These are phyloP conservation scores for Xylaria curta DNA, from an alignment of 495 filamentous ascomycete genomes.

Conservation along the genomic window DNA sequence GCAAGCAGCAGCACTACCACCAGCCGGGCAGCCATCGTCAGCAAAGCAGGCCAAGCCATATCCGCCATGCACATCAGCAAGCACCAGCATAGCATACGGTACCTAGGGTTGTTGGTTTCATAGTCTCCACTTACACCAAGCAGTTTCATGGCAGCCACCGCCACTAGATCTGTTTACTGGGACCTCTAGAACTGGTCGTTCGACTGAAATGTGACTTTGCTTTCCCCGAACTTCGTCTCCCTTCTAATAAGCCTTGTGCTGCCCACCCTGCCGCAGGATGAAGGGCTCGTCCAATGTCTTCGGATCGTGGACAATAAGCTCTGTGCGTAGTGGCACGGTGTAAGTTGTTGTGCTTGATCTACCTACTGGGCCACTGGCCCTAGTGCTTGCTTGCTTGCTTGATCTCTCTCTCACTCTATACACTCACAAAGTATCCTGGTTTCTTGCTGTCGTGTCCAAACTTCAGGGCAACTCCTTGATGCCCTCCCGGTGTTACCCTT, in stretches of 20 bases:
- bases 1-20: not conserved
- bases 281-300: conserved; percentile 29
- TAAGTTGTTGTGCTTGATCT: conserved; percentile 18
- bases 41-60: conserved; percentile 30
- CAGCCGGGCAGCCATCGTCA: conserved; percentile 34
- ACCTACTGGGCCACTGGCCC: too few relatives aligned
- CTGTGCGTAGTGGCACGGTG: conserved; percentile 27
- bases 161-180: conserved; percentile 40
- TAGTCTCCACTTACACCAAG: conserved; percentile 34
- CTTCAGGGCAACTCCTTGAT: conserved; percentile 37
- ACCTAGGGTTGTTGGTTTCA: conserved; percentile 40
- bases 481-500: conserved; percentile 32
- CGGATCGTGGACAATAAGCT: conserved; percentile 25
- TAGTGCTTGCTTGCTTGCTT: too few relatives aligned
- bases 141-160: conserved; percentile 40
- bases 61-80: conserved; percentile 42
- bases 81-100: conserved; percentile 29
- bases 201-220: conserved; percentile 33
- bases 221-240: conserved; percentile 30
- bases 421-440: conserved; percentile 13
- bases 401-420: not conserved
- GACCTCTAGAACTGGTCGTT: conserved; percentile 41
- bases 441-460: conserved; percentile 31
- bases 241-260: conserved; percentile 38
- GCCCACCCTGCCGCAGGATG: conserved; percentile 26